Conservation (phyloP, 768 basidiomycete genomes). For the Suillus cothurnatus region DNA sequence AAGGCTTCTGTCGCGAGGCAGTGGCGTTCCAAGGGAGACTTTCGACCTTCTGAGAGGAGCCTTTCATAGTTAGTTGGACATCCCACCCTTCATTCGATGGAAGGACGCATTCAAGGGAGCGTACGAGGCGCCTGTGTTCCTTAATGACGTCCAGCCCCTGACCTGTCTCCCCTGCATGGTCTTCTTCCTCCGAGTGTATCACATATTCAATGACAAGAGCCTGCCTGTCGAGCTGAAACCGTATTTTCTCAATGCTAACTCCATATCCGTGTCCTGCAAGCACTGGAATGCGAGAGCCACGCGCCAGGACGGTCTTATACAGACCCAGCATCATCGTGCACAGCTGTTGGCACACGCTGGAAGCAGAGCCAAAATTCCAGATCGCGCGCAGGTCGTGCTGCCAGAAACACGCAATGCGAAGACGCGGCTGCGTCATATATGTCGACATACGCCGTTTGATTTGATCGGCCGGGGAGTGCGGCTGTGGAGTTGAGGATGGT, state of each 20-base stretch:
- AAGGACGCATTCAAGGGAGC: conserved; percentile 81
- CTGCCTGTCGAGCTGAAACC: conserved; percentile 82
- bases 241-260: conserved; percentile 75
- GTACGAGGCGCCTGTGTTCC: conserved; percentile 69
- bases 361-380: conserved; percentile 76
- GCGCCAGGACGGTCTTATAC: conserved; percentile 77
- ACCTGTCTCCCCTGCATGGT: conserved; percentile 35
- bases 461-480: conserved; percentile 38
- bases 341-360: conserved; percentile 74
- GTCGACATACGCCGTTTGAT: conserved; percentile 31
- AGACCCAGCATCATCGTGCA: conserved; percentile 84
- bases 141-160: conserved; percentile 68
- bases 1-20: conserved; percentile 49
- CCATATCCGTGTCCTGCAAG: conserved; percentile 80
- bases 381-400: conserved; percentile 89
- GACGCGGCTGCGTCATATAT: conserved; percentile 34
- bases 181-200: conserved; percentile 76
- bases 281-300: conserved; percentile 74
- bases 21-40: conserved; percentile 72
- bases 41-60: conserved; percentile 72
- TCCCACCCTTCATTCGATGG: conserved; percentile 85
- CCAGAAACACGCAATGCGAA: conserved; percentile 92
- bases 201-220: conserved; percentile 83
- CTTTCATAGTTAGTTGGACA: conserved; percentile 74
- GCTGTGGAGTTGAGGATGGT: conserved; percentile 38